Conservation (phyloP, 2,329 filamentous ascomycete genomes). For the Madurella fahalii region DNA sequence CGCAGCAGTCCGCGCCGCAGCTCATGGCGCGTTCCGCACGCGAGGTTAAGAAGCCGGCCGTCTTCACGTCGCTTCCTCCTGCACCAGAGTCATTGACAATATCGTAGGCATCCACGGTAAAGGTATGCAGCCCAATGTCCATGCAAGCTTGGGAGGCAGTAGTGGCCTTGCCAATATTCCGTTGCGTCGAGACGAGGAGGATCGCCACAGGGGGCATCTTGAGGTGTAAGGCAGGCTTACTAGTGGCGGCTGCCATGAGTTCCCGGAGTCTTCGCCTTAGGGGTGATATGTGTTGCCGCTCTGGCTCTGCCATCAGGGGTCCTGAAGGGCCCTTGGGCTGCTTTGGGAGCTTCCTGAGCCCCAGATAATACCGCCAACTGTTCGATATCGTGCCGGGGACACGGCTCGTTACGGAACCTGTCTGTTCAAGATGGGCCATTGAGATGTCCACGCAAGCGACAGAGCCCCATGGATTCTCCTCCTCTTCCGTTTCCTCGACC, state of each 20-base stretch:
- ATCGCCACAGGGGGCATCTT: constrained; percentile 86
- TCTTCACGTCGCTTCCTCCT: constrained; percentile 87
- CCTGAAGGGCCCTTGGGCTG: constrained; percentile 38
- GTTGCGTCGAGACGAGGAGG: constrained; percentile 83
- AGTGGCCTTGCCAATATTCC: constrained; percentile 88
- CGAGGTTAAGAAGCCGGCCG: constrained; percentile 82
- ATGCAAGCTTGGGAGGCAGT: constrained; percentile 72
- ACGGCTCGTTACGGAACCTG: constrained; percentile 78
- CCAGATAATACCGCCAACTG: constrained; percentile 87
- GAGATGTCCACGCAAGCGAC: constrained; percentile 81
- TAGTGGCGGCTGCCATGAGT: constrained; percentile 83
- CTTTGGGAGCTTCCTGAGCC: constrained; percentile 63
- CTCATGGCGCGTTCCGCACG: constrained; percentile 83
- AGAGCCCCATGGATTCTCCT: constrained; percentile 75
- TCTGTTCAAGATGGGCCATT: constrained; percentile 85
- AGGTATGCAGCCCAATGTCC: constrained; percentile 87
- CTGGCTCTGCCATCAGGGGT: constrained; percentile 40
- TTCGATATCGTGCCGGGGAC: constrained; percentile 72
- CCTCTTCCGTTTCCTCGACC: constrained; percentile 49
- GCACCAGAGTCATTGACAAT: constrained; percentile 87
- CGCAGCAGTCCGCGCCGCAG: constrained; percentile 79
- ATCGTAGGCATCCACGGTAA: constrained; percentile 86
- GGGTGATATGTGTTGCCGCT: constrained; percentile 51
- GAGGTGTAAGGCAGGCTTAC: constrained; percentile 77
- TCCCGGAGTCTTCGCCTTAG: constrained; percentile 72